phyloP scores from a whole-genome alignment of 2,329 filamentous ascomycete genomes.

The Nemania sp. region DNA sequence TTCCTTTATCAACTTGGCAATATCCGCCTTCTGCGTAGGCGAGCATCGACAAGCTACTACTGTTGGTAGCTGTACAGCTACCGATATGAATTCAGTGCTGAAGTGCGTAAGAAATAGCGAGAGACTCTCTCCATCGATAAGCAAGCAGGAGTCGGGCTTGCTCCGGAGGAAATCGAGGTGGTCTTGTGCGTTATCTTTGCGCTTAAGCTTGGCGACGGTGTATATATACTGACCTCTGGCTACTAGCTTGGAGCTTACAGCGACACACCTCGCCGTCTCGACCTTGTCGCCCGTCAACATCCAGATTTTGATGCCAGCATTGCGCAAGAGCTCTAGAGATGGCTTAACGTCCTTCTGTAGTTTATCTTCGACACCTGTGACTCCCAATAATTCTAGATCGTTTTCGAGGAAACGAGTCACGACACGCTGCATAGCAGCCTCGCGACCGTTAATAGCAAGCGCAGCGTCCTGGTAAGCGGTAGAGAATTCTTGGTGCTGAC shows the following conservation, averaged over 20 bases:
- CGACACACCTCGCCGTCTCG: slow-evolving; percentile 95
- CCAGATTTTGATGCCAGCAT: slow-evolving; percentile 99
- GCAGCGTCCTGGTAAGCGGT: slow-evolving; percentile 81
- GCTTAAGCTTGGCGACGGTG: slow-evolving; percentile 86
- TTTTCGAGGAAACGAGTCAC: slow-evolving; percentile 85
- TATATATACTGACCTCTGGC: slow-evolving; percentile 95
- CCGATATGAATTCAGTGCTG: slow-evolving; percentile 84
- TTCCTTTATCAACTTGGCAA: slow-evolving; percentile 89
- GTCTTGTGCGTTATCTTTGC: slow-evolving; percentile 86
- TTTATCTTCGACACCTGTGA: slow-evolving; percentile 97
- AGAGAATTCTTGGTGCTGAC: slow-evolving; percentile 86
- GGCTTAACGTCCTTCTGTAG: slow-evolving; percentile 96
- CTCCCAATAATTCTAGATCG: slow-evolving; percentile 92
- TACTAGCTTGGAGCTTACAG: slow-evolving; percentile 93
- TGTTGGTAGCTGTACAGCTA: slow-evolving; percentile 87
- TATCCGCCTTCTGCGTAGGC: slow-evolving; percentile 95
- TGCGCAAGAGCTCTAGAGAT: slow-evolving; percentile 91
- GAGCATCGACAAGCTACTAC: slow-evolving; percentile 98
- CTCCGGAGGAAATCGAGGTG: slow-evolving; percentile 88
- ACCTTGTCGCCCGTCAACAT: slow-evolving; percentile 99
- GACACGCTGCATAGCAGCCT: slow-evolving; percentile 82
- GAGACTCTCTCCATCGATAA: slow-evolving; percentile 95
- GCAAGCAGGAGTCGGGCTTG: slow-evolving; percentile 86
- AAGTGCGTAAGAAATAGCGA: slow-evolving; percentile 86
- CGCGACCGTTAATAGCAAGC: slow-evolving; percentile 81